Evolutionary conservation across 2,329 filamentous ascomycete species (phyloP), one percentile per base, ranked within the genome.

Genomic region (Pezicula carpinea): DNA sequence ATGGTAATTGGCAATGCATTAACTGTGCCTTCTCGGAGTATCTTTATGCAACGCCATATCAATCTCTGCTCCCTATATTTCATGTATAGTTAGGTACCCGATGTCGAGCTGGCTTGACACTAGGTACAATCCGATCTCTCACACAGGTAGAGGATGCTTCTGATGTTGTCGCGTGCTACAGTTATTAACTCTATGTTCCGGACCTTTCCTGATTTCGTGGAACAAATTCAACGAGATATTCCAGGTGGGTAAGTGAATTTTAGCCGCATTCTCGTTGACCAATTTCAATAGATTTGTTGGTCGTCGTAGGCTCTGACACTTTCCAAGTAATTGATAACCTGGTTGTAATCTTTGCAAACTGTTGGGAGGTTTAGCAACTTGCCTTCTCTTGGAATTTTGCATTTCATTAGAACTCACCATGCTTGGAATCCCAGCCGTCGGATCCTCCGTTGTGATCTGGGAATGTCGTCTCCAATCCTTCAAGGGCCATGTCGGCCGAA

Each of bases 381-480:
- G 47, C 52, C 36, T 48, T 33, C 17, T 36, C n/a, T 23, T 21
- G 15, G 10, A 26, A 38, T 19, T 11, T 5, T 26, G 35, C 34
- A 42, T 8, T 13, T 32, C 14, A 31, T 33, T 4, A 14, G 36
- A 15, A 56, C 66, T 53, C 54, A 69, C 67, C 62, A 51, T 73
- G 70, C 58, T 69, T 72, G 1, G 69, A 69, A 47, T 73, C 70
- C 70, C 70, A 73, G 6, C 70, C 71, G 46, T 73, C 70, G 2
- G 66, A 69, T 2, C 70, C 70, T 10, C 67, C 67, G 41, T 72
- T 73, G 53, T 72, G 64, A 48, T 72, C 69, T 2, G 70, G 70
- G 48, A 73, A 73, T 1, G 70, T 73, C 2, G 70, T 73, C 56
- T 71, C 69, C 22, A 50, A 33, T 65, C 65, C 4, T 69, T 54